Evolutionary conservation across 1,284 basidiomycete genomes (phyloP).

Genomic region (Sporisorium graminicola): DNA sequence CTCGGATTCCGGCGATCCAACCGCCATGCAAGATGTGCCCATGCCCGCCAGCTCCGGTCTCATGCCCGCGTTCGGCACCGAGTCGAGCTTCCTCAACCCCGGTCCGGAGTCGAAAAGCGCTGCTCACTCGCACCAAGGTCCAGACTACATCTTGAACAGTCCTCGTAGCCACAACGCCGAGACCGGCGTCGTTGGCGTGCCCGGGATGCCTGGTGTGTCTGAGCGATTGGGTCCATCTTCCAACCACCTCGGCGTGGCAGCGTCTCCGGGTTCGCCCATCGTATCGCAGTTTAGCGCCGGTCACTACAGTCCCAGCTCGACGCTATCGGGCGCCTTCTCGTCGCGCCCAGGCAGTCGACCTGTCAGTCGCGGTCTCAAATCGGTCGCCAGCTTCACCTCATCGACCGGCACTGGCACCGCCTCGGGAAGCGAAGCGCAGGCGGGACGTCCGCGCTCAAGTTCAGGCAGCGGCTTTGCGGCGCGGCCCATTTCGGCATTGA

Average conservation of each 20-base stretch:
- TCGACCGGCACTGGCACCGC: conserved; percentile 36
- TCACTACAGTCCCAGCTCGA: conserved; percentile 50
- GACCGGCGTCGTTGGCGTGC: conserved; percentile 21
- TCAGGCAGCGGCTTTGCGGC: conserved; percentile 23
- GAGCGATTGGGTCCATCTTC: conserved; percentile 24
- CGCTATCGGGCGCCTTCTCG: conserved; percentile 52
- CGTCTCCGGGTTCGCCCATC: conserved; percentile 41
- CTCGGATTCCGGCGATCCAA: background rate
- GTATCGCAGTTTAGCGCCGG: conserved; percentile 29
- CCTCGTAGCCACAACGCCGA: conserved; percentile 16
- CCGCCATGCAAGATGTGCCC: conserved; percentile 13
- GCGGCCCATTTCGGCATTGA: conserved; percentile 42
- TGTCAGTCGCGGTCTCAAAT: conserved; percentile 50
- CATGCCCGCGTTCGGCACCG: conserved; percentile 52
- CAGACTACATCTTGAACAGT: conserved; percentile 9
- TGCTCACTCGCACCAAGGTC: background rate
- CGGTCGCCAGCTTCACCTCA: conserved; percentile 55
- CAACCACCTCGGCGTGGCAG: conserved; percentile 31
- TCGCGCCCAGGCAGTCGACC: conserved; percentile 52
- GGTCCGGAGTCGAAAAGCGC: background rate
- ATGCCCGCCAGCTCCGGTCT: conserved; percentile 20
- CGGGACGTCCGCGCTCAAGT: conserved; percentile 34
- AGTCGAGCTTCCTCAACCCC: conserved; percentile 15
- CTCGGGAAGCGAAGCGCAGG: conserved; percentile 22
- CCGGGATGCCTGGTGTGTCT: conserved; percentile 22